Percentiles rank a stretch among this genome's conserved stretches.
These are phyloP conservation scores for Pseudogymnoascus sp. DNA, from an alignment of 2,329 filamentous ascomycete genomes.

Conservation along the genomic window DNA sequence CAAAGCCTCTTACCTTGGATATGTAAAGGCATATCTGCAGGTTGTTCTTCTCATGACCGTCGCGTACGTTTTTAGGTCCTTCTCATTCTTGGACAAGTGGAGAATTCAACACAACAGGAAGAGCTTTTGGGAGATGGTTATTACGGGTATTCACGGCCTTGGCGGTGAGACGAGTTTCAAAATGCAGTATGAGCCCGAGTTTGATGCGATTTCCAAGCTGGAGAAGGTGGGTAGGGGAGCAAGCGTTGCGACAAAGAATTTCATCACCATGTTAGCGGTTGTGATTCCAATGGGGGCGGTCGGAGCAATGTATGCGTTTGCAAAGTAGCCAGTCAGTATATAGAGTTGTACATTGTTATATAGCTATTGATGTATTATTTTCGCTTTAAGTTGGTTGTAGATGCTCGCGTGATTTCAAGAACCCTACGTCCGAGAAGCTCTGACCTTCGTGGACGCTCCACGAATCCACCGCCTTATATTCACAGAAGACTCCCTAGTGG, in stretches of 20 bases:
- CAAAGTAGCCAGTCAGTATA: background rate
- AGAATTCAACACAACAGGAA: slow-evolving; percentile 1
- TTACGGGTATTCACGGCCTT: slow-evolving; percentile 38
- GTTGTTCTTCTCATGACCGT: slow-evolving; percentile 56
- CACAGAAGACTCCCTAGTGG: background rate
- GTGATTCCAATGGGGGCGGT: background rate
- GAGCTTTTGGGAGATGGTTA: background rate
- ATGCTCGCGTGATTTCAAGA: background rate
- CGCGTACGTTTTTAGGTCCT: slow-evolving; percentile 29
- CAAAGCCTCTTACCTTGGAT: slow-evolving; percentile 33
- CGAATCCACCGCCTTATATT: background rate
- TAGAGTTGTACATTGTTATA: background rate
- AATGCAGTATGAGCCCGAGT: slow-evolving; percentile 62
- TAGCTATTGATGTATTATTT: background rate
- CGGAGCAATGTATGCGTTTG: background rate
- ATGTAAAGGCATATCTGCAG: slow-evolving; percentile 47
- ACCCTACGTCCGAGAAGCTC: background rate
- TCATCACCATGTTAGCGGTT: background rate
- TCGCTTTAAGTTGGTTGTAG: background rate
- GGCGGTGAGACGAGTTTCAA: slow-evolving; percentile 58
- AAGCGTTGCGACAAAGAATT: background rate
- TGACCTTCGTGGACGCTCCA: background rate
- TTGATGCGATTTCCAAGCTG: slow-evolving; percentile 33
- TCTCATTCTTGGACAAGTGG: slow-evolving; percentile 31
- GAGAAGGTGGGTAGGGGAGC: slow-evolving; percentile 11